phyloP scores from a whole-genome alignment of 768 basidiomycete species.

The Tricholoma bakamatsutake region DNA sequence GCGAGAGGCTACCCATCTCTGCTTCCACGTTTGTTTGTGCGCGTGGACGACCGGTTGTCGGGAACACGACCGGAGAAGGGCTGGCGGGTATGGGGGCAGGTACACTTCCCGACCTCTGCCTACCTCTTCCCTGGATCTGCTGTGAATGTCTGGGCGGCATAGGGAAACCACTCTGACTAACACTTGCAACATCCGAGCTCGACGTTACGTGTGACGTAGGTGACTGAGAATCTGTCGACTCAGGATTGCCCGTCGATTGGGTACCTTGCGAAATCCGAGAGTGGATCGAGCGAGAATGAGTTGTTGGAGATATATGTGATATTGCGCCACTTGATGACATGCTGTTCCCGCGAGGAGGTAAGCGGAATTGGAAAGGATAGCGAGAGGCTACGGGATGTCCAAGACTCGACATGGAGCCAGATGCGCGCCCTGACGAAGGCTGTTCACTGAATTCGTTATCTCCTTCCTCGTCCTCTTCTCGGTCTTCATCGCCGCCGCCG shows the following conservation, averaged over 20 bases:
- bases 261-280: slow-evolving; percentile 39
- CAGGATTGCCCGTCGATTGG: slow-evolving; percentile 58
- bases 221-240: slow-evolving; percentile 54
- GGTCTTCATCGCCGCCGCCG: slow-evolving; percentile 6
- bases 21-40: slow-evolving; percentile 16
- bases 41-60: slow-evolving; percentile 18
- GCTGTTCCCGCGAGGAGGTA: slow-evolving; percentile 39
- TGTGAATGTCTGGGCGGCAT: slow-evolving; percentile 39
- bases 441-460: slow-evolving; percentile 42
- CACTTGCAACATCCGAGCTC: slow-evolving; percentile 31
- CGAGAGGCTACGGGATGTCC: slow-evolving; percentile 70
- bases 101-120: slow-evolving; percentile 27
- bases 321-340: slow-evolving; percentile 31
- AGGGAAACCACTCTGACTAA: slow-evolving; percentile 30
- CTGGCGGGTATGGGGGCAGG: slow-evolving; percentile 22
- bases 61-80: slow-evolving; percentile 19
- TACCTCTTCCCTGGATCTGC: slow-evolving; percentile 21
- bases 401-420: slow-evolving; percentile 81
- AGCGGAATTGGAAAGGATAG: slow-evolving; percentile 65
- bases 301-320: slow-evolving; percentile 33
- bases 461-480: slow-evolving; percentile 27
- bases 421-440: slow-evolving; percentile 58
- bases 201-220: slow-evolving; percentile 33
- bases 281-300: slow-evolving; percentile 24
- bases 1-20: neutral